Evolutionary conservation across 805 yeast genomes (phyloP).

Genomic region (Vanderwaltozyma verrucispora): DNA sequence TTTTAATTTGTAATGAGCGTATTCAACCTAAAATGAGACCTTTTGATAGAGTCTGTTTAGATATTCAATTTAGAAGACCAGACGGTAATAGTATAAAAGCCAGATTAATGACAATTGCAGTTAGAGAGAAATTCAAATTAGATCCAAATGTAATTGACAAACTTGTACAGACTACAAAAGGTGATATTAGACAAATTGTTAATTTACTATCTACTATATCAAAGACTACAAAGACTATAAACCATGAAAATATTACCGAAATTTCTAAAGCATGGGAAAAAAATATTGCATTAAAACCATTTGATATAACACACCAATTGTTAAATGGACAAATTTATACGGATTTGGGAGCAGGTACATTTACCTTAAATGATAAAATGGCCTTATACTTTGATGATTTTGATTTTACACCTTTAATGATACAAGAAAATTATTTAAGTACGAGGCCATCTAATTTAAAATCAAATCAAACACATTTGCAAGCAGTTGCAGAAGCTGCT

Average conservation of each 20-base stretch:
- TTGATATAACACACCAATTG: constrained; percentile 70
- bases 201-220: constrained; percentile 81
- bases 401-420: constrained; percentile 90
- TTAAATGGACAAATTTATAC: constrained; percentile 53
- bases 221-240: constrained; percentile 52
- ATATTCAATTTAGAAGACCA: constrained; percentile 83
- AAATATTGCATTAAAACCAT: constrained; percentile 82
- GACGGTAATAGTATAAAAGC: constrained; percentile 71
- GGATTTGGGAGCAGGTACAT: constrained; percentile 33
- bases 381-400: constrained; percentile 89
- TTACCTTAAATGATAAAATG: constrained; percentile 67
- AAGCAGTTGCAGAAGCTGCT: constrained; percentile 66
- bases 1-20: constrained; percentile 88
- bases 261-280: constrained; percentile 74
- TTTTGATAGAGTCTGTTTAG: constrained; percentile 73
- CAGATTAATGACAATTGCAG: constrained; percentile 82
- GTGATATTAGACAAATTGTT: constrained; percentile 91
- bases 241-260: constrained; percentile 47
- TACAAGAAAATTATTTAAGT: constrained; percentile 80
- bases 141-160: constrained; percentile 77
- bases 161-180: constrained; percentile 71
- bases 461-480: constrained; percentile 42
- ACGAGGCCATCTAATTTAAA: constrained; percentile 46
- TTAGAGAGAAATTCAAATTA: constrained; percentile 68
- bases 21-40: constrained; percentile 93